Base-by-base conservation (phyloP, 2,329 filamentous ascomycete genomes). In the Didymella exigua region DNA sequence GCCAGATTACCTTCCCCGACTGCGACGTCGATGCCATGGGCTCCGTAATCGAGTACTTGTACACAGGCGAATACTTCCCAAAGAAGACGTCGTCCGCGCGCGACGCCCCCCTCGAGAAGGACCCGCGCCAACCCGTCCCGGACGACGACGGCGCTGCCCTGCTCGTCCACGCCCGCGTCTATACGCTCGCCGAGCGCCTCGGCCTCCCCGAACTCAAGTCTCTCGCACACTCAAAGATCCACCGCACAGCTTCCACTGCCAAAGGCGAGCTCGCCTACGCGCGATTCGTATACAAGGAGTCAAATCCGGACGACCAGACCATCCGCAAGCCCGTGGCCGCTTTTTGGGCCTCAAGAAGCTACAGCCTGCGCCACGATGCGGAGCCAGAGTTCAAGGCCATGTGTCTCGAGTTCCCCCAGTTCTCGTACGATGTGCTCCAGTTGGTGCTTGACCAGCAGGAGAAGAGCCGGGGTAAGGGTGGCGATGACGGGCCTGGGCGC, bases 251-350 rank as follows among this genome's bases (percentile, higher is more conserved):
- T 70, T 91, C 89, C 38, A 96, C 90, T 0, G 91, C 91, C 30
- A 89, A 88, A 77, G 93, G 91, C 74, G 93, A 97, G 80, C 93
- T 97, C 70, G 86, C 88, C 23, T 97, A 96, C 75, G 93, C 93
- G 8, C 86, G 91, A 73, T 97, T 92, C 78, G 89, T 96, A 27
- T 96, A 96, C 79, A 86, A 85, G 57, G 86, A 91, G 76, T 95
- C 90, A 10, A 75, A 78, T 49, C 76, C 81, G 43, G 85, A 89
- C 57, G 91, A 96, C 75, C 79, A 77, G 11, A 85, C 84, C 2
- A 91, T 96, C 66, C 86, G 92, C 64, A 89, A 86, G 61, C 91
- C 92, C 1, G 86, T 96, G 45, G 91, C 90, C n/a, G 89, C 88
- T 49, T 96, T 96, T 80, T 96, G 92, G 92, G 91, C 91, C 5